Evolutionary conservation across 2,329 filamentous ascomycete genomes (phyloP), one percentile per base, ranked within the genome.

Genomic region (Talaromyces pinophilus): DNA sequence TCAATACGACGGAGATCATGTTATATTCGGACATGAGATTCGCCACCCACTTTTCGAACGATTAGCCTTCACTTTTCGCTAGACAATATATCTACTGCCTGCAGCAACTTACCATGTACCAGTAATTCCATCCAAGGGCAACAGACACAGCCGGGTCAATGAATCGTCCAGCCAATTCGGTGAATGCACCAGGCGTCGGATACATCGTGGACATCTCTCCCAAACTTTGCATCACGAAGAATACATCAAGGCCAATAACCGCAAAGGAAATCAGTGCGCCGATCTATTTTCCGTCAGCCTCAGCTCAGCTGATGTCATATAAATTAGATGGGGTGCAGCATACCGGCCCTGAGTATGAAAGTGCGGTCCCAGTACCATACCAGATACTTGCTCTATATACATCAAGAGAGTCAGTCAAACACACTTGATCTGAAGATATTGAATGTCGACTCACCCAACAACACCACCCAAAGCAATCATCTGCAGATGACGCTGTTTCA

Each of bases 1-100:
- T 72, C 64, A 80, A 71, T 11, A 80, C 74, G 1, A 78, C 70
- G 13, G 76, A 75, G 52, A 79, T 76, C n/a, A 75, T 75, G 62
- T 80, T 79, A 60, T 78, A 80, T 65, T 79, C 78, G 54, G 48
- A 33, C 40, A 57, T 57, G 11, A 66, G 50, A 17, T 66, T 66
- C 8, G 64, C 52, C 13, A 66, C 64, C 64, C 64, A 66, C 64
- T 66, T 19, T 25, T 46, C 6, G 5, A 38, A 38, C 5, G 11
- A 57, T 57, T 3, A 57, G 54, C 33, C n/a, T 57, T 57, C 19
- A 5, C 33, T 15, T 57, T 19, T 3, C 10, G 8, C 17, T 55
- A 10, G 19, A 17, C 52, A 6, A 35, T 38, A 38, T 44, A 38
- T 46, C 22, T 33, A 10, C 4, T 30, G 2, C 15, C 15, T 30